Percentiles rank a stretch among this genome's conserved stretches.
Conservation (phyloP, 352 stramenopile genomes). For the Phytophthora sp. region DNA sequence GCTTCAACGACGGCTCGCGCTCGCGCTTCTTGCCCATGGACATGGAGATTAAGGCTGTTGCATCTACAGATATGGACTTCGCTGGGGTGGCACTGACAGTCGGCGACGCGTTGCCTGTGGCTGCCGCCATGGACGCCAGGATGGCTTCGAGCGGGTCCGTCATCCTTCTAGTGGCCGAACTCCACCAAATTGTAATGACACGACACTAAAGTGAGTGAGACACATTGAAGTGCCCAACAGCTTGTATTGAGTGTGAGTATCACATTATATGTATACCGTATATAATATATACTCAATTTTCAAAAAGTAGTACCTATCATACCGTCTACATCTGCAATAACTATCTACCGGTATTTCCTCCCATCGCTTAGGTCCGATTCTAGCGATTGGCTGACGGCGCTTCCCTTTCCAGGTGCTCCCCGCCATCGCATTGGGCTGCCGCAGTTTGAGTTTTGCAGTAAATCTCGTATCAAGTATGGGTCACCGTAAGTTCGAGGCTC, state of each 20-base stretch:
- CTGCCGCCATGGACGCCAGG: slow-evolving; percentile 78
- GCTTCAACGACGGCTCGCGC: slow-evolving; percentile 24
- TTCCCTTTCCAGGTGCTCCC: too few relatives aligned
- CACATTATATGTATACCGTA: too few relatives aligned
- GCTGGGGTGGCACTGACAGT: neutral
- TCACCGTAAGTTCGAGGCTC: slow-evolving; percentile 98
- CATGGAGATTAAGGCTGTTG: neutral
- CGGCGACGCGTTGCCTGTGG: slow-evolving; percentile 66
- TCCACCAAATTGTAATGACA: slow-evolving; percentile 10
- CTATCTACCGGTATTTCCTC: neutral
- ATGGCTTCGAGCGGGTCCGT: slow-evolving; percentile 74
- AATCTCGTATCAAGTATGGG: slow-evolving; percentile 90
- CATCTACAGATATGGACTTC: neutral
- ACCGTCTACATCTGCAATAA: neutral
- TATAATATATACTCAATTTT: too few relatives aligned
- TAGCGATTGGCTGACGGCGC: slow-evolving; percentile 35
- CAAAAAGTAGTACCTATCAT: too few relatives aligned
- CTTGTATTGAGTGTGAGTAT: too few relatives aligned
- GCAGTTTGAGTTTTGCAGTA: slow-evolving; percentile 90
- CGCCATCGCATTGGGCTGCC: neutral
- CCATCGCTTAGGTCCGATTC: slow-evolving; percentile 31
- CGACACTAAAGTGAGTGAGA: slow-evolving; percentile 5
- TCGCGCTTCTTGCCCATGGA: slow-evolving; percentile 41
- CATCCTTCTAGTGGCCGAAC: slow-evolving; percentile 2
- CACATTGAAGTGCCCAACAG: slow-evolving; percentile 5